Evolutionary conservation across 2,329 filamentous ascomycete species (phyloP), one percentile per base, ranked within the genome.

Genomic region (Beauveria brongniartii): DNA sequence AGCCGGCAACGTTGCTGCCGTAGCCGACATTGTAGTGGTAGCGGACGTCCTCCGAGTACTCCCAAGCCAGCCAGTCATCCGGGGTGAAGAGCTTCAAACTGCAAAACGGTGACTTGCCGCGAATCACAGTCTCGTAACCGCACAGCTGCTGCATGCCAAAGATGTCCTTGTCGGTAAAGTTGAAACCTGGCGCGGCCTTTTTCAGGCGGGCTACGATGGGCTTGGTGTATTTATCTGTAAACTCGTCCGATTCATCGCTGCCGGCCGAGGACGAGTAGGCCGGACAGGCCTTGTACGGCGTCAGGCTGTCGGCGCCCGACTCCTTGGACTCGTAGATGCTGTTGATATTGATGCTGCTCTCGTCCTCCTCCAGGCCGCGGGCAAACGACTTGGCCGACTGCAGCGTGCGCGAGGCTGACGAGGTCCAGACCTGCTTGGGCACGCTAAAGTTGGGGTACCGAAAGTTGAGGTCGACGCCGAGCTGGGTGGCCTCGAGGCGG

Each of bases 11-110:
- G 0, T 73, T 68, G 64, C 81, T 84, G 5, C 85, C 86, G 64
- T 89, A 89, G 20, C 87, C 87, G 1, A 80, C 75, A 71, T 88
- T 89, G 71, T 86, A 83, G 67, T 84, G 82, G 68, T 87, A 88
- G 67, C 80, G 79, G 64, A 88, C 73, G 64, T 88, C 85, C 64
- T 84, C 84, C 14, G 81, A 78, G 68, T 88, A 88, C 70, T 88
- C 85, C 73, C 85, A 88, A 2, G 76, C 76, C n/a, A 88, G 80
- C 85, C 84, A 87, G 63, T 87, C 84, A 64, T 84, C 79, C 0
- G 83, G 77, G 1, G 77, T 75, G 67, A 88, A 87, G 14, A 86
- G 75, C 18, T 80, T 76, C 0, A 83, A 74, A 58, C 82, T 78
- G 72, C 85, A 88, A 69, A 87, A 87, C 0, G 80, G 79, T 0